Evolutionary conservation across 1,284 basidiomycete genomes (phyloP).

Genomic region (Trichosporon faecale): DNA sequence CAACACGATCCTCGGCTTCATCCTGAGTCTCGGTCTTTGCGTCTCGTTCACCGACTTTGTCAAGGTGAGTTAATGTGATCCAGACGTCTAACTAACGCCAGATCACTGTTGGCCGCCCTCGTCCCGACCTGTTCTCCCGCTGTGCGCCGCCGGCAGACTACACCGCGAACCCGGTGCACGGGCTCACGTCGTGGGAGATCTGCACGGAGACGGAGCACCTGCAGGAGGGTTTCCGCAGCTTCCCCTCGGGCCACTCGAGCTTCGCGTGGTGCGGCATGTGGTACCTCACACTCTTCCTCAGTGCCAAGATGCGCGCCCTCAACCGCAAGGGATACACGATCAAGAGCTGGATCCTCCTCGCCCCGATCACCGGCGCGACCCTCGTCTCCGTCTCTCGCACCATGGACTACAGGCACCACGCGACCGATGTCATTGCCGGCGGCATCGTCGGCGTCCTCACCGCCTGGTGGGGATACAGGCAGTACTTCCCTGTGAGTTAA

Average conservation of each 20-base stretch:
- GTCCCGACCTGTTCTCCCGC: conserved; percentile 77
- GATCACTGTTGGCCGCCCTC: conserved; percentile 75
- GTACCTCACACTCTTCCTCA: conserved; percentile 56
- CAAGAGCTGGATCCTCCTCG: conserved; percentile 80
- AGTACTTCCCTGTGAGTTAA: conserved; percentile 47
- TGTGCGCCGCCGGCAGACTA: conserved; percentile 71
- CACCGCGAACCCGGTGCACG: conserved; percentile 63
- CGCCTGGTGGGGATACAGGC: conserved; percentile 47
- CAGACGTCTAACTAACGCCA: conserved; percentile 20
- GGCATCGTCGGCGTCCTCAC: conserved; percentile 39
- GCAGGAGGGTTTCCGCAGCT: conserved; percentile 84
- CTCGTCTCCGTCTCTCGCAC: conserved; percentile 82
- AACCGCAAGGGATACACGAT: conserved; percentile 74
- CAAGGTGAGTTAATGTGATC: conserved; percentile 55
- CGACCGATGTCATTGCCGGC: conserved; percentile 47
- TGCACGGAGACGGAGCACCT: conserved; percentile 74
- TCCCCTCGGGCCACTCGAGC: conserved; percentile 88
- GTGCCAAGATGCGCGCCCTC: conserved; percentile 71
- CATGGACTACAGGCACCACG: conserved; percentile 57
- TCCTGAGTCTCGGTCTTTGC: conserved; percentile 34
- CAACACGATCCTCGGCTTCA: conserved; percentile 66
- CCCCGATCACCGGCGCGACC: conserved; percentile 72
- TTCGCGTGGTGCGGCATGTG: conserved; percentile 51
- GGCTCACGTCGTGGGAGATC: conserved; percentile 68
- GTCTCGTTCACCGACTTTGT: conserved; percentile 75